phyloP scores from a whole-genome alignment of 805 yeast genomes.

The Metahyphopichia silvanorum region DNA sequence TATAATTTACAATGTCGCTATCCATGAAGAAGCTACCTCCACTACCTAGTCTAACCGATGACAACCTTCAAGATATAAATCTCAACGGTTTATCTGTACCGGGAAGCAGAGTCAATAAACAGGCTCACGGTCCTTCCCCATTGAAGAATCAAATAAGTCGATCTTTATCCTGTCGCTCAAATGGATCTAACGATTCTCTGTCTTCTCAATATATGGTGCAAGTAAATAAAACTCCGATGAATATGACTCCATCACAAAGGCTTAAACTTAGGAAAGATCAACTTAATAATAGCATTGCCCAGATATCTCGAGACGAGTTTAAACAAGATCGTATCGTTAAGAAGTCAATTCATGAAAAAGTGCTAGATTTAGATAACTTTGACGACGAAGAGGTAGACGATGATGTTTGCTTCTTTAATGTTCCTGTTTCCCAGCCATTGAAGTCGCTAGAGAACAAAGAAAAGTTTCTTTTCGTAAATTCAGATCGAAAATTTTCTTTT shows the following conservation, averaged over 20 bases:
- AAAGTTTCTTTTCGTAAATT: slow-evolving; percentile 19
- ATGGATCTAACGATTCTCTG: slow-evolving; percentile 3
- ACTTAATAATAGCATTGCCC: slow-evolving; percentile 19
- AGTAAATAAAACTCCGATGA: slow-evolving; percentile 20
- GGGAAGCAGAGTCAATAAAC: too few species aligned
- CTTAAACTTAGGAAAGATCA: slow-evolving; percentile 22
- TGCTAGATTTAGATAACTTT: slow-evolving; percentile 6
- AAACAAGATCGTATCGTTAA: slow-evolving; percentile 4
- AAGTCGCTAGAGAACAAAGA: slow-evolving; percentile 35
- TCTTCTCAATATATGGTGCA: slow-evolving; percentile 12
- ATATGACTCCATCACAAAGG: slow-evolving; percentile 29
- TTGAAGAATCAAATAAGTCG: slow-evolving; percentile 13
- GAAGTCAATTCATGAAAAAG: background rate
- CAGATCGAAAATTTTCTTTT: slow-evolving; percentile 14
- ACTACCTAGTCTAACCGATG: background rate
- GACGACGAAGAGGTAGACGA: slow-evolving; percentile 12
- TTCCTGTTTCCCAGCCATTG: slow-evolving; percentile 60
- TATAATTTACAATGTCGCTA: background rate
- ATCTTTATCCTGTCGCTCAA: slow-evolving; percentile 14
- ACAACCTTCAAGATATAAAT: slow-evolving; percentile 3
- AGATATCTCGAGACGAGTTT: slow-evolving; percentile 9
- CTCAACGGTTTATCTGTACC: too few species aligned
- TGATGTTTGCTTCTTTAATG: slow-evolving; percentile 54
- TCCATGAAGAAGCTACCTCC: background rate
- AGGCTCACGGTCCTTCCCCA: slow-evolving; percentile 12